Evolutionary conservation across 306 rosid species (phyloP).

Genomic region (Dalbergia cochinchinensis): DNA sequence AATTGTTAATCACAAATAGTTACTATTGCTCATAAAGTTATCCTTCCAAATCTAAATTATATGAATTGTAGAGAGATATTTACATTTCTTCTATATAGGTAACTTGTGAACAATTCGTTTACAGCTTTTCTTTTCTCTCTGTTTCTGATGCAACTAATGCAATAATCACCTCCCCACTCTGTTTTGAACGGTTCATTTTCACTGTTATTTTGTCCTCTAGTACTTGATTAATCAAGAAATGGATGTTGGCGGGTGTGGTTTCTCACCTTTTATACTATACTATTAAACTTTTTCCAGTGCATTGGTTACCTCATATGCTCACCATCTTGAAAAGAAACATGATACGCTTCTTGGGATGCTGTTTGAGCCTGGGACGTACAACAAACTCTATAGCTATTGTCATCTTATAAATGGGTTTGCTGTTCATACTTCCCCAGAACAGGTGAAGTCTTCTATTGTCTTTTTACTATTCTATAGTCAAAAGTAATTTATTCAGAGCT

Average conservation of each 20-base stretch:
- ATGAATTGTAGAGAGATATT: neutral
- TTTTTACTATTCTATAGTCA: slow-evolving; percentile 32
- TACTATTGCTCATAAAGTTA: slow-evolving; percentile 1
- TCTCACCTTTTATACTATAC: slow-evolving; percentile 28
- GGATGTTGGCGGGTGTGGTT: slow-evolving; percentile 35
- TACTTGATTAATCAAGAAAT: slow-evolving; percentile 20
- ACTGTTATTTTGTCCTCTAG: slow-evolving; percentile 33
- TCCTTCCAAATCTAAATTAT: slow-evolving; percentile 4
- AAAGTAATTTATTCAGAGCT: slow-evolving; percentile 21
- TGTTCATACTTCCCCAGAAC: slow-evolving; percentile 86
- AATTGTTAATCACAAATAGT: slow-evolving; percentile 14
- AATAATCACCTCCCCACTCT: slow-evolving; percentile 31
- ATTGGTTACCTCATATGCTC: slow-evolving; percentile 82
- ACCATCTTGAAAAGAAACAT: slow-evolving; percentile 87
- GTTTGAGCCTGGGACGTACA: slow-evolving; percentile 81
- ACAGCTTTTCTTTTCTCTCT: slow-evolving; percentile 17
- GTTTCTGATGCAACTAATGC: slow-evolving; percentile 18
- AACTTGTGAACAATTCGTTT: slow-evolving; percentile 16
- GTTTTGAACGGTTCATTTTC: slow-evolving; percentile 31
- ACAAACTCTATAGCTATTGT: slow-evolving; percentile 88
- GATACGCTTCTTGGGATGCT: slow-evolving; percentile 94
- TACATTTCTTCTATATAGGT: slow-evolving; percentile 18
- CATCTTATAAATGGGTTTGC: slow-evolving; percentile 99
- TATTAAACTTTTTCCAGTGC: slow-evolving; percentile 66
- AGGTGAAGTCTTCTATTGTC: slow-evolving; percentile 75